A percentile compares a stretch with the other conserved stretches of the same genome.
Evolutionary conservation across 805 yeast species (phyloP).

Genomic region (Phaffomyces antillensis): DNA sequence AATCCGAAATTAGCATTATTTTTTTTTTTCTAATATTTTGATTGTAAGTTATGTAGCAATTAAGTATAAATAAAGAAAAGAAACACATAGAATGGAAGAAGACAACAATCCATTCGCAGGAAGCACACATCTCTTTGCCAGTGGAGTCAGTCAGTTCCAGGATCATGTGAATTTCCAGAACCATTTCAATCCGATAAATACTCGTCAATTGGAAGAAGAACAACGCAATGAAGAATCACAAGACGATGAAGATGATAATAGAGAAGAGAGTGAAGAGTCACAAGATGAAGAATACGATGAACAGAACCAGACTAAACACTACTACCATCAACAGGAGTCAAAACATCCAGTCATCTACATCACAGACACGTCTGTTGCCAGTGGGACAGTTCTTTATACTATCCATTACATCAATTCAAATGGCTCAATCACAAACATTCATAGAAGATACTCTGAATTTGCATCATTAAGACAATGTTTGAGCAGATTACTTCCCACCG

Average conservation of each 20-base stretch:
- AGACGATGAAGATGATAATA: neutral
- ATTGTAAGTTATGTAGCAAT: too few species aligned
- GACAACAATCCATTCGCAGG: constrained; percentile 30
- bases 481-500: constrained; percentile 68
- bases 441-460: constrained; percentile 87
- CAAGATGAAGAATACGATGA: neutral
- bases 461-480: constrained; percentile 70
- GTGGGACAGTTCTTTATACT: constrained; percentile 70
- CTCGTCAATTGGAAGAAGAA: neutral
- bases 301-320: too few species aligned
- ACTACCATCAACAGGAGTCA: too few species aligned
- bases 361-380: constrained; percentile 55
- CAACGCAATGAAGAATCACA: neutral
- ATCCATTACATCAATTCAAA: constrained; percentile 42
- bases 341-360: constrained; percentile 19
- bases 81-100: constrained; percentile 12
- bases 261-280: neutral
- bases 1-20: neutral
- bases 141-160: constrained; percentile 10
- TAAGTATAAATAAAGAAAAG: too few species aligned
- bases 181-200: neutral
- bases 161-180: constrained; percentile 1
- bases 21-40: too few species aligned
- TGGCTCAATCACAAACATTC: constrained; percentile 35
- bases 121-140: constrained; percentile 20